Percentiles rank a stretch among this genome's conserved stretches.
Conservation (phyloP, 1,284 basidiomycete species). For the Rugosomyces carneus region DNA sequence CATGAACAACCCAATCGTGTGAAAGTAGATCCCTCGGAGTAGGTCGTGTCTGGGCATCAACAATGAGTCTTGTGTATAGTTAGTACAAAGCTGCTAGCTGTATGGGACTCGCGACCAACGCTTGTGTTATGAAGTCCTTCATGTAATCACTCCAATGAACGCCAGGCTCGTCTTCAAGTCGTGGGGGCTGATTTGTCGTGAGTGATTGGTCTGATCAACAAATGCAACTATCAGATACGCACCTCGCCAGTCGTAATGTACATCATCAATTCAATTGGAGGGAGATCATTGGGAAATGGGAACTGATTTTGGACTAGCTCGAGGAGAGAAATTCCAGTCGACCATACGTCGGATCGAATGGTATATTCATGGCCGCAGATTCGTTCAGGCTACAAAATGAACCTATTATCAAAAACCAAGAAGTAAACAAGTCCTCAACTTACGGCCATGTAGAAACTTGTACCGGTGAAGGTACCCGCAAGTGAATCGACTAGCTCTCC, state of each 20-base stretch:
- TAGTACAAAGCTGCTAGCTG: slow-evolving; percentile 3
- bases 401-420: slow-evolving; percentile 13
- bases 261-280: slow-evolving; percentile 90
- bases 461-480: slow-evolving; percentile 95
- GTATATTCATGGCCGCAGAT: slow-evolving; percentile 87
- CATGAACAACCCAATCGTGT: slow-evolving; percentile 83
- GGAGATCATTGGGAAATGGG: slow-evolving; percentile 90
- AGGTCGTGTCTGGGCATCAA: slow-evolving; percentile 62
- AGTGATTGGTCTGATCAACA: slow-evolving; percentile 9
- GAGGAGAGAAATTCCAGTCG: slow-evolving; percentile 87
- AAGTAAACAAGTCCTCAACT: slow-evolving; percentile 28
- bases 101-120: slow-evolving; percentile 45
- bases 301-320: slow-evolving; percentile 94
- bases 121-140: slow-evolving; percentile 88
- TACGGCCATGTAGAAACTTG: slow-evolving; percentile 96
- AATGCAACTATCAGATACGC: slow-evolving; percentile 19
- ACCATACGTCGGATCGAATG: slow-evolving; percentile 98
- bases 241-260: slow-evolving; percentile 84
- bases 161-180: slow-evolving; percentile 66
- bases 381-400: slow-evolving; percentile 71
- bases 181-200: slow-evolving; percentile 60
- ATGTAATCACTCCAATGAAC: slow-evolving; percentile 80
- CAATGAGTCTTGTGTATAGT: slow-evolving; percentile 31
- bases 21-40: slow-evolving; percentile 80
- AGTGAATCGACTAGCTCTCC: slow-evolving; percentile 89